These are phyloP conservation scores for Penicillium arizonense DNA, from an alignment of 495 filamentous ascomycete genomes.

Conservation along the genomic window DNA sequence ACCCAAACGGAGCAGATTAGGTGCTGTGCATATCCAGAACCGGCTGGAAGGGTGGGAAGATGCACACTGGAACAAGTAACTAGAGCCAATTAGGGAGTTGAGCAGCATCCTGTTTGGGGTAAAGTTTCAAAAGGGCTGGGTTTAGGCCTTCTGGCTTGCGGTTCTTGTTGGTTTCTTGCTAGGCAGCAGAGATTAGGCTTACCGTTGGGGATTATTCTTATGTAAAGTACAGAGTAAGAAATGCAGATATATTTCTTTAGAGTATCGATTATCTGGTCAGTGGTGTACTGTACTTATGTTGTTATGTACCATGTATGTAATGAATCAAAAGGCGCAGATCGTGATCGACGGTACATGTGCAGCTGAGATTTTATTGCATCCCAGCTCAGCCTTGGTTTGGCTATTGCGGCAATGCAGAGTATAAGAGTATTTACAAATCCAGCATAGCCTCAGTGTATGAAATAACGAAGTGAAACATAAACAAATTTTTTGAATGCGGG, in stretches of 20 bases:
- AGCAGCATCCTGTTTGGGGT: constrained; percentile 3
- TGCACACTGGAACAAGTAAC: constrained; percentile 5
- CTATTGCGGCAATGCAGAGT: constrained; percentile 15
- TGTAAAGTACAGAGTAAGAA: no score
- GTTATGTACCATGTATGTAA: constrained; percentile 1
- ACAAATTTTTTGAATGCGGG: background rate
- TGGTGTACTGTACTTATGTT: background rate
- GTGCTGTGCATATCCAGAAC: background rate
- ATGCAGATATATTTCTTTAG: background rate
- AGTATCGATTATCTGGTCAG: background rate
- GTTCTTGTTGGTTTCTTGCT: background rate
- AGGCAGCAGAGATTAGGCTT: constrained; percentile 2
- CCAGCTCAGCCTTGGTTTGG: constrained; percentile 24
- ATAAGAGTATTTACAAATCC: constrained; percentile 2
- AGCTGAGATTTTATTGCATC: constrained; percentile 24
- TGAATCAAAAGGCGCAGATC: constrained; percentile 12
- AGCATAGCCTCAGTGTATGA: no score
- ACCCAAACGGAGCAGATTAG: constrained; percentile 1
- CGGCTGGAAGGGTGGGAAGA: constrained; percentile 6
- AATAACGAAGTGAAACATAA: background rate
- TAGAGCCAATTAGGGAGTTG: constrained; percentile 6
- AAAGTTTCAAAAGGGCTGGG: background rate
- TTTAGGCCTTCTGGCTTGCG: background rate
- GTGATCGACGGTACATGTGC: constrained; percentile 25
- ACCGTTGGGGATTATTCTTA: background rate